Evolutionary conservation across 2,329 filamentous ascomycete species (phyloP).

Genomic region (Ophiostoma sp.): DNA sequence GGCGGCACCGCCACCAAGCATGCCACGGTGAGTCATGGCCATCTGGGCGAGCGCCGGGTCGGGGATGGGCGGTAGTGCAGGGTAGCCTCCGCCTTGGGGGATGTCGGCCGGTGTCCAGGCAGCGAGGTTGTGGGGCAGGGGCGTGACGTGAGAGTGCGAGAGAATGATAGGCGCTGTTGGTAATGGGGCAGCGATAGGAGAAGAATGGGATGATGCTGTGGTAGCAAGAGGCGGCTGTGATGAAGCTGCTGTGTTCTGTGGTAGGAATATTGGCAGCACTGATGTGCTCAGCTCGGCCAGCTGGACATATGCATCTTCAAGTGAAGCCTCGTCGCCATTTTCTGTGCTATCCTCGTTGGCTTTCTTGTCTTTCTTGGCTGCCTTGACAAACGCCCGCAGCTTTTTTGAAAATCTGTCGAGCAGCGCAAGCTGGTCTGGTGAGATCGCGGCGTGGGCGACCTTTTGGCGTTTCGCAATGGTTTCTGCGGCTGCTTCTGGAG

Average conservation of each 20-base stretch:
- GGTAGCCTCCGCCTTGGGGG: slow-evolving; percentile 37
- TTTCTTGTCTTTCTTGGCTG: slow-evolving; percentile 31
- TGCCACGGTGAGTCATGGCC: slow-evolving; percentile 60
- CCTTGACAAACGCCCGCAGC: slow-evolving; percentile 37
- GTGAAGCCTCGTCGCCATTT: background rate
- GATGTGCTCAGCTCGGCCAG: slow-evolving; percentile 23
- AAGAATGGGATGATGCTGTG: background rate
- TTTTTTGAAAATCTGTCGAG: slow-evolving; percentile 37
- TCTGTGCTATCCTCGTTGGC: background rate
- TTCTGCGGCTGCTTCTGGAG: background rate
- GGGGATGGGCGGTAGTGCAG: slow-evolving; percentile 56
- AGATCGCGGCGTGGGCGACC: background rate
- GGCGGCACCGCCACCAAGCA: slow-evolving; percentile 29
- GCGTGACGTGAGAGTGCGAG: background rate
- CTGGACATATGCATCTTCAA: slow-evolving; percentile 20
- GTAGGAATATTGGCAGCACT: background rate
- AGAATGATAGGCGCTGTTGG: background rate
- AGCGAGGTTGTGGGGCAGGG: background rate
- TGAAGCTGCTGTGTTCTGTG: background rate
- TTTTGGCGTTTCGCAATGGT: slow-evolving; percentile 18
- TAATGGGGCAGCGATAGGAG: background rate
- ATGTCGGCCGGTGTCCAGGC: slow-evolving; percentile 48
- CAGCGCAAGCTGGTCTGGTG: slow-evolving; percentile 26
- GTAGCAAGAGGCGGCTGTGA: background rate
- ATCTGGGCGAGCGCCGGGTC: slow-evolving; percentile 55